Base-by-base conservation (phyloP, 495 filamentous ascomycete species). In the Gamarada debralockiae region DNA sequence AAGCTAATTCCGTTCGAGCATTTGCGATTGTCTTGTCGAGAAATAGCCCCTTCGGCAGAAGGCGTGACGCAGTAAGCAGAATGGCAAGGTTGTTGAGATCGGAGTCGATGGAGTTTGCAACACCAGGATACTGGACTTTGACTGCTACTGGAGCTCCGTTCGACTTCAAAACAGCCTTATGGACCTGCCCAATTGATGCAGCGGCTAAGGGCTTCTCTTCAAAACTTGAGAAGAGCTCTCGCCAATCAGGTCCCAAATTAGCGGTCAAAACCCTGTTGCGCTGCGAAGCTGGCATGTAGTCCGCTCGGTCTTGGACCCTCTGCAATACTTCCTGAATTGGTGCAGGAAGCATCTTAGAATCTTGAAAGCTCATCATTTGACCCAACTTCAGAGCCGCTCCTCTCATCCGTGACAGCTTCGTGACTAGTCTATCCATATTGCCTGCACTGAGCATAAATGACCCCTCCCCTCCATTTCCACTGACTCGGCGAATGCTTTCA, bases 11-110 rank as follows among this genome's bases (percentile, higher is more conserved):
- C 2, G 76, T 82, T 7, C 93, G 83, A n/a, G 92, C 92, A 65
- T 98, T 98, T 42, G 87, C 91, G 64, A 98, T 98, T 4, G 95
- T 98, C 63, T 95, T 96, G 68, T 98, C 86, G 7, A 98, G 84
- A 65, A 89, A 98, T 2, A 98, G 75, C 3, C 93, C 93, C 59
- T 89, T 92, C 0, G 93, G 95, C 15, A 98, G 75, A 25, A 98
- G 77, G 25, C 85, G 81, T 12, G 91, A 93, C 23, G 93, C 93
- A 8, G 87, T 92, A 6, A 98, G 82, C 4, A 98, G 81, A 50
- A 98, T 76, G 9, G 87, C 86, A 25, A 98, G 78, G 58, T 98
- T 98, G 68, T 85, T 91, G 1, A 98, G 78, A 61, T 98, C 93
- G 5, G 92, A 96, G 67, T 93, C 89, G 57, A 98, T 98, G 7